phyloP scores from a whole-genome alignment of 2,329 filamentous ascomycete genomes.

The Tothia fuscella region DNA sequence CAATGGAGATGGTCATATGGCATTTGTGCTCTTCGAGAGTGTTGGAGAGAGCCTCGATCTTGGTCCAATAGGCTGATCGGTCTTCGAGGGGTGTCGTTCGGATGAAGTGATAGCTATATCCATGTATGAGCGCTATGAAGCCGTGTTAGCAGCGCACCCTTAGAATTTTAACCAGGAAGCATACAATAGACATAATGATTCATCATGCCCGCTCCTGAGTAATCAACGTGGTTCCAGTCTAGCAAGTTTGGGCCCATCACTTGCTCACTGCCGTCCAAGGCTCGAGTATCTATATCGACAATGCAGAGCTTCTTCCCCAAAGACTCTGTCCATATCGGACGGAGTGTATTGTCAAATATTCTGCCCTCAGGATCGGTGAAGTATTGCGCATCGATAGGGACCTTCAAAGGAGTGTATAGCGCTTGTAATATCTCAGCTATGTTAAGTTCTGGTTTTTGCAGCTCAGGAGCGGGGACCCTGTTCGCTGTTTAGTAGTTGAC shows the following conservation, averaged over 20 bases:
- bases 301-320: slow-evolving; percentile 19
- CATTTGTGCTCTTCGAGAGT: slow-evolving; percentile 30
- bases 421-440: too few species aligned
- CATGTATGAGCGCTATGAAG: slow-evolving; percentile 28
- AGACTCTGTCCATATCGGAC: slow-evolving; percentile 16
- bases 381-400: background rate
- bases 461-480: too few species aligned
- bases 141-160: too few species aligned
- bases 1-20: slow-evolving; percentile 34
- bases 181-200: slow-evolving; percentile 29
- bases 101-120: slow-evolving; percentile 35
- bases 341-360: background rate
- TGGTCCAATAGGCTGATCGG: slow-evolving; percentile 31
- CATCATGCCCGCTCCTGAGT: slow-evolving; percentile 26
- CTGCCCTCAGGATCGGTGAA: background rate
- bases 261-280: slow-evolving; percentile 3
- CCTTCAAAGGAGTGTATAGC: too few species aligned
- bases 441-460: too few species aligned
- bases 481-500: too few species aligned
- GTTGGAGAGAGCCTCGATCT: slow-evolving; percentile 29
- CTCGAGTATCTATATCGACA: slow-evolving; percentile 21
- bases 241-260: slow-evolving; percentile 12
- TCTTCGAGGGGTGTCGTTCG: slow-evolving; percentile 20
- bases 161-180: background rate
- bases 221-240: slow-evolving; percentile 14